Evolutionary conservation across 352 stramenopile species (phyloP).

Genomic region (Phytophthora pistaciae): DNA sequence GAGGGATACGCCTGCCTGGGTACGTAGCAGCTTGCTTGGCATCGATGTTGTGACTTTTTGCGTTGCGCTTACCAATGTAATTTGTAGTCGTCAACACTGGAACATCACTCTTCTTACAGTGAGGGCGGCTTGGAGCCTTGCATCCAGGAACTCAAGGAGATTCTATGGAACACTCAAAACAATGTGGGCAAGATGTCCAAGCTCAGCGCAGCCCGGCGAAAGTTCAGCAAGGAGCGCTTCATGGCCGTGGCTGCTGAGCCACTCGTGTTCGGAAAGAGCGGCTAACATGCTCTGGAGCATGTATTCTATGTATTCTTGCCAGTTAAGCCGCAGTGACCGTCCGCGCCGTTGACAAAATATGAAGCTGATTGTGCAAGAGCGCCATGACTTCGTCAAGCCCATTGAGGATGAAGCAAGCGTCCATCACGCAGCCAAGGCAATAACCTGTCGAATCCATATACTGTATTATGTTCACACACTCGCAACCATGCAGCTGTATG

Average conservation of each 20-base stretch:
- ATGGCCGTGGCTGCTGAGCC: conserved; percentile 74
- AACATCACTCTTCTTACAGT: conserved; percentile 85
- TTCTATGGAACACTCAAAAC: conserved; percentile 81
- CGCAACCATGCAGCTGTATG: background rate
- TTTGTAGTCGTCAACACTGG: conserved; percentile 68
- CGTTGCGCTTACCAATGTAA: background rate
- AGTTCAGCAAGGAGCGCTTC: conserved; percentile 89
- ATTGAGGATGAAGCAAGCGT: conserved; percentile 22
- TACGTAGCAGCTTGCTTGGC: conserved; percentile 38
- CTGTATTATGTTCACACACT: conserved; percentile 35
- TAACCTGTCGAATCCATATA: conserved; percentile 38
- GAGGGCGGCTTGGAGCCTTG: conserved; percentile 64
- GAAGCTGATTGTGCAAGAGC: conserved; percentile 48
- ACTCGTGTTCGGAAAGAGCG: conserved; percentile 57
- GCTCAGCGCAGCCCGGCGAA: conserved; percentile 82
- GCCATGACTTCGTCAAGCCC: conserved; percentile 21
- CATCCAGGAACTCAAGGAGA: conserved; percentile 82
- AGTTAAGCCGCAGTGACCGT: conserved; percentile 23
- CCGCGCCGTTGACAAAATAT: conserved; percentile 35
- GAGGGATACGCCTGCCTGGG: conserved; percentile 77
- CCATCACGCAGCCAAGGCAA: conserved; percentile 21
- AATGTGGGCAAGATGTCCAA: conserved; percentile 79
- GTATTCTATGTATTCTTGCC: conserved; percentile 35
- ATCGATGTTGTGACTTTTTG: conserved; percentile 15
- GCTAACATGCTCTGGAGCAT: conserved; percentile 26